Conservation (phyloP, 2,329 filamentous ascomycete species). For the Penicillium sp. region DNA sequence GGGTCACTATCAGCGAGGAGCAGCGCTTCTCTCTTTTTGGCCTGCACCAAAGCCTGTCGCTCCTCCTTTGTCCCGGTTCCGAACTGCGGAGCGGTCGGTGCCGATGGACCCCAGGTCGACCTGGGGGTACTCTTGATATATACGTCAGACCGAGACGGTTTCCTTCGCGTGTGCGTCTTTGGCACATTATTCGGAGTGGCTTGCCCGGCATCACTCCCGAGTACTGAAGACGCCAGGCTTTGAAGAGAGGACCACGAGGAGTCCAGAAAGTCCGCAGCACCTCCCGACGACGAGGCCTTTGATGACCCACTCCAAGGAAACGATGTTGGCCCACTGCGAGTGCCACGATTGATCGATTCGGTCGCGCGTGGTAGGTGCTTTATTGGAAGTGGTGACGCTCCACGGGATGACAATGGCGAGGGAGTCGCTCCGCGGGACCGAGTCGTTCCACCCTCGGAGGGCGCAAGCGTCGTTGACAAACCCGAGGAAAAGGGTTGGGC, state of each 20-base stretch:
- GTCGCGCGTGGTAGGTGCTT: conserved; percentile 38
- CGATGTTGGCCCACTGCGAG: conserved; percentile 23
- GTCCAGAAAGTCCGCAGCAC: conserved; percentile 43
- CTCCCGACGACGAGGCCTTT: conserved; percentile 27
- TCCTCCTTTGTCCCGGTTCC: conserved; percentile 46
- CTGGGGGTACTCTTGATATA: conserved; percentile 30
- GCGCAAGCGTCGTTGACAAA: conserved; percentile 29
- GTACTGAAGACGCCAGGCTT: conserved; percentile 49
- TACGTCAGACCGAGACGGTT: conserved; percentile 40
- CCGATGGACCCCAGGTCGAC: conserved; percentile 46
- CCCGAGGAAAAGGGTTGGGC: conserved; percentile 32
- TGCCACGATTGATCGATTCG: conserved; percentile 24
- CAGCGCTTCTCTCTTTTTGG: conserved; percentile 49
- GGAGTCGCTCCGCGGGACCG: conserved; percentile 45
- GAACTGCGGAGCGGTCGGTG: conserved; percentile 30
- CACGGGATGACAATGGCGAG: conserved; percentile 39
- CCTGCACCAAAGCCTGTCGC: conserved; percentile 47
- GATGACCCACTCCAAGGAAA: conserved; percentile 28
- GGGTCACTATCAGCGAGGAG: conserved; percentile 45
- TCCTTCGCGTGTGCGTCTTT: conserved; percentile 34
- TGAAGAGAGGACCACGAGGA: conserved; percentile 52
- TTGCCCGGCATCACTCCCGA: conserved; percentile 43
- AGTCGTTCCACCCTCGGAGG: conserved; percentile 21
- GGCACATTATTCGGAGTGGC: conserved; percentile 28
- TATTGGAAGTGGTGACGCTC: conserved; percentile 41